phyloP scores from a whole-genome alignment of 176 grass and related monocot species.

The Juncus inflexus region DNA sequence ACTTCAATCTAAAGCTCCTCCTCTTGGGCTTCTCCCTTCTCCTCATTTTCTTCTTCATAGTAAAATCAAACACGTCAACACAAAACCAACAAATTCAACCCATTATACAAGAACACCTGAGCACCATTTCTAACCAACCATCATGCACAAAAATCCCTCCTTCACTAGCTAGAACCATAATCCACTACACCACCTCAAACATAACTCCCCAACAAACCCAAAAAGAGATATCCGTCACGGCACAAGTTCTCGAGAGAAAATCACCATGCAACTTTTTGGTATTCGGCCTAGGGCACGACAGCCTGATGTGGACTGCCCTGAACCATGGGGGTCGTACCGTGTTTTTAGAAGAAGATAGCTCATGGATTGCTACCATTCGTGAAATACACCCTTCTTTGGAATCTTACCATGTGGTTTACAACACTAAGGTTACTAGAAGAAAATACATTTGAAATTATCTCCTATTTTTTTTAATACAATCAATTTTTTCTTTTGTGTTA shows the following conservation, averaged over 20 bases:
- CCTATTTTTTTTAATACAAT: no score
- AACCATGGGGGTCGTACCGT: slow-evolving; percentile 75
- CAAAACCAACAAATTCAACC: slow-evolving; percentile 1
- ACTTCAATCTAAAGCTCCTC: slow-evolving; percentile 44
- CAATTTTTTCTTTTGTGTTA: no score
- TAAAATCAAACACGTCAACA: slow-evolving; percentile 33
- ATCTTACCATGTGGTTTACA: slow-evolving; percentile 32
- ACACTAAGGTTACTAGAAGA: neutral
- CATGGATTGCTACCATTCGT: slow-evolving; percentile 16
- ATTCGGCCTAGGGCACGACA: slow-evolving; percentile 48
- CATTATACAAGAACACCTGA: neutral
- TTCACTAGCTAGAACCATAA: slow-evolving; percentile 29
- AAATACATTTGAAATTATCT: no score
- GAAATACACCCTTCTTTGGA: slow-evolving; percentile 34
- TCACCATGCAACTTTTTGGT: slow-evolving; percentile 67
- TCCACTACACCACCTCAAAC: slow-evolving; percentile 49
- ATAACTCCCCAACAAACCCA: slow-evolving; percentile 34
- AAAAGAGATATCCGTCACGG: slow-evolving; percentile 38
- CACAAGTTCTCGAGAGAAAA: slow-evolving; percentile 33
- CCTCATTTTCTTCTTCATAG: slow-evolving; percentile 34
- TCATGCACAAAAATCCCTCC: slow-evolving; percentile 31
- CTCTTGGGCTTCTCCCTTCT: slow-evolving; percentile 30
- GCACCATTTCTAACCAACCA: neutral
- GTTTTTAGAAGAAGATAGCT: slow-evolving; percentile 57
- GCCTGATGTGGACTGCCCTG: slow-evolving; percentile 58